Base-by-base conservation (phyloP, 345 rosid genomes). In the Moricandia arvensis region DNA sequence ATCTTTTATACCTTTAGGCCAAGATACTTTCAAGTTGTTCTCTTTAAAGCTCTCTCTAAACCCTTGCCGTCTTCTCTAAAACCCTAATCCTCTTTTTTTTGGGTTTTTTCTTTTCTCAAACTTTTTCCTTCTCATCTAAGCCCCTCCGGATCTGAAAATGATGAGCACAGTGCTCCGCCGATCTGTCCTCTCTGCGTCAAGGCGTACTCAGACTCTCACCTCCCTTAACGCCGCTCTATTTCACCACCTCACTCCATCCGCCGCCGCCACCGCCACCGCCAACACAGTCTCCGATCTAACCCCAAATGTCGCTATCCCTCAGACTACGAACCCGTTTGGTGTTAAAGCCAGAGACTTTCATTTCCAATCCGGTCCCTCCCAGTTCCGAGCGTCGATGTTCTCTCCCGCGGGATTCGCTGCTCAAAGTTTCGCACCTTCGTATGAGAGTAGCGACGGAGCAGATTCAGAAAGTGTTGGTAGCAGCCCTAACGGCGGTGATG, bases 341-440 rank as follows among this genome's bases (percentile, higher is more conserved):
- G 37, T 75, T 17, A 73, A 16, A 64, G 82, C 26, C 5, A 89
- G 85, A 69, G 72, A 60, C 37, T 85, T 93, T 72, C 96, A 88
- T 61, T 82, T 69, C 54, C 82, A 78, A 67, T 73, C 97, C 21
- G 77, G 79, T 13, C 87, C 85, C 18, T 83, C 85, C 59, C 79
- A 74, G 55, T 91, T 82, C 66, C 82, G 80, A 73, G 81, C 89
- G 24, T 80, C 90, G 30, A 8, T 37, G 55, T 63, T 57, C 47
- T 69, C 81, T 58, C 71, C 72, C 51, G 86, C 87, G 1, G 85
- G 80, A 81, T 83, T 75, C 7, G 94, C 98, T 0, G 89, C 85
- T 2, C 87, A 80, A 0, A 86, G 84, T 55, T 87, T 77, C 47
- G 82, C 75, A 21, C 21, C 47, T 47, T 63, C 75, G 13, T 63